Evolutionary conservation across 2,329 filamentous ascomycete genomes (phyloP).

Genomic region (Cladosporium phlei): DNA sequence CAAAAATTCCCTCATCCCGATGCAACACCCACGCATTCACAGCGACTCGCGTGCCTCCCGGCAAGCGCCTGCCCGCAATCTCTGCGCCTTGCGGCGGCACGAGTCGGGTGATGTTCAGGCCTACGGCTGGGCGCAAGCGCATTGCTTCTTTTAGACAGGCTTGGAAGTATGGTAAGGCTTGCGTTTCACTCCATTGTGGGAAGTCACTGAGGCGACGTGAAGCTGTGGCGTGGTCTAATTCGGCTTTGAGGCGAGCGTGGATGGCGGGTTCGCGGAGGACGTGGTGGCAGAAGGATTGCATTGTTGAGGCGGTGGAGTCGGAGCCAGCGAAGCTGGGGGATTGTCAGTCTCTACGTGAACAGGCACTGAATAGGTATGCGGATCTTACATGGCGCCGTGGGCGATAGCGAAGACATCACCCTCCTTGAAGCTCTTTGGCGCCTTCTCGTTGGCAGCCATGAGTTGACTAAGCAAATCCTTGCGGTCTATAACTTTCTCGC

Average conservation of each 20-base stretch:
- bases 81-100: constrained; percentile 50
- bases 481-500: constrained; percentile 44
- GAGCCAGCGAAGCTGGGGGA: constrained; percentile 68
- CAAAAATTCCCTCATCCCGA: constrained; percentile 62
- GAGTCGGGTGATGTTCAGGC: constrained; percentile 58
- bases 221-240: constrained; percentile 57
- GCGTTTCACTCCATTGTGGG: constrained; percentile 57
- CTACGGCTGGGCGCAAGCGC: constrained; percentile 68
- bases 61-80: constrained; percentile 59
- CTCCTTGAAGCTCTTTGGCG: constrained; percentile 33
- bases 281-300: constrained; percentile 69
- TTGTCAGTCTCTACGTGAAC: constrained; percentile 53
- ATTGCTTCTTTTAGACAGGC: constrained; percentile 75
- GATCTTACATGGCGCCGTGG: constrained; percentile 53
- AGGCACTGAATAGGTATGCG: too few relatives aligned
- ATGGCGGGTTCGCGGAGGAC: constrained; percentile 59
- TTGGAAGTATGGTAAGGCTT: constrained; percentile 69
- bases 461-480: constrained; percentile 57
- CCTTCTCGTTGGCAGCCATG: constrained; percentile 43
- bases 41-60: constrained; percentile 68
- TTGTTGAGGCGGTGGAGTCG: constrained; percentile 73
- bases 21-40: constrained; percentile 73
- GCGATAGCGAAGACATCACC: constrained; percentile 55
- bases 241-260: constrained; percentile 53
- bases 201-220: constrained; percentile 58